Base-by-base conservation (phyloP, 495 filamentous ascomycete genomes). In the Penicillium flavigenum region DNA sequence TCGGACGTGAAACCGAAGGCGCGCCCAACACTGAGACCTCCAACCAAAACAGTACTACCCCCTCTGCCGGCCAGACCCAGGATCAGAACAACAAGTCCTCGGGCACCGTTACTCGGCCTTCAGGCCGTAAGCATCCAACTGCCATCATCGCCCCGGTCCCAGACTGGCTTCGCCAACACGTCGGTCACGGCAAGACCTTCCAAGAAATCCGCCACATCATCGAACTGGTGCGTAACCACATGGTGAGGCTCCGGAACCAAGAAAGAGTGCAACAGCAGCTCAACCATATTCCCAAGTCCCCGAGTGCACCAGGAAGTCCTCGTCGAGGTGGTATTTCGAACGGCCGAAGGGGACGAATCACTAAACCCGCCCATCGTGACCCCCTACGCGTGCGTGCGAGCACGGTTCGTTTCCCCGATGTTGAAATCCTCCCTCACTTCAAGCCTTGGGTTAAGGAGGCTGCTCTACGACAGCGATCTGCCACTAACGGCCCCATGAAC, bases 391-490 rank as follows among this genome's bases (percentile, higher is more conserved):
- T 50, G 19, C 59, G 49, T 1, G 1, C 19, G 2, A 67, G 59
- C 34, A 39, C 34, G 0, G 47, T 63, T 1, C 55, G 58, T 11
- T 84, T 89, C 41, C 87, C 87, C 0, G 86, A 88, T 60, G 78
- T 90, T 34, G 87, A 89, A 65, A 80, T 90, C 29, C 68, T 90
- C 19, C 86, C 87, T 5, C 76, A 75, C 24, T 84, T 85, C 52
- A 39, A 59, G 43, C 48, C 50, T 49, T 67, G 70, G 71, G 61
- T 69, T 22, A 11, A 61, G 39, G 29, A 62, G 31, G 52, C 53
- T 9, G 63, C 52, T 0, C 20, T 46, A 5, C 48, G 50, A 0
- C 54, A 54, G 38, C 39, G 41, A 12, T 41, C 51, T 14, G 14
- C 51, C 12, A 17, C 51, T 22, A n/a, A 39, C 17, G 4, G 6